Conservation (phyloP, 2,329 filamentous ascomycete species). For the Cytospora mali region DNA sequence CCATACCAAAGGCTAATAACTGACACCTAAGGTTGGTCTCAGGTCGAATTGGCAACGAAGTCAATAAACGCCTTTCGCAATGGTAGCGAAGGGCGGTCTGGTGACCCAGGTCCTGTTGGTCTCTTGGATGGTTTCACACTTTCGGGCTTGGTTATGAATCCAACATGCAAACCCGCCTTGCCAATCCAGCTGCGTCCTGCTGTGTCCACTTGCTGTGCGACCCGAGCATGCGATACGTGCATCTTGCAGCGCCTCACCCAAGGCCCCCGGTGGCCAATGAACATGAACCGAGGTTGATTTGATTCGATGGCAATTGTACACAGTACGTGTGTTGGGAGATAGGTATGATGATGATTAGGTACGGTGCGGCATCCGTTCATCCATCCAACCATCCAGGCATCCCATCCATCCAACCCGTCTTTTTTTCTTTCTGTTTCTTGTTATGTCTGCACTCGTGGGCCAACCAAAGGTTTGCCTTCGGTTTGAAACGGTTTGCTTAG, state of each 20-base stretch:
- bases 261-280: constrained; percentile 18
- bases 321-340: too few relatives aligned
- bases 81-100: constrained; percentile 12
- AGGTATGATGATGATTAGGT: too few relatives aligned
- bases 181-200: constrained; percentile 14
- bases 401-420: neutral
- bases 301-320: constrained; percentile 10
- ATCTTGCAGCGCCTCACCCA: constrained; percentile 18
- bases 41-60: neutral
- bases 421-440: neutral
- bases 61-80: constrained; percentile 8
- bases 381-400: too few relatives aligned
- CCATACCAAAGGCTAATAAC: neutral
- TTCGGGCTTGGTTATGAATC: constrained; percentile 15
- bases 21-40: neutral
- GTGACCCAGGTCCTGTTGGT: constrained; percentile 9
- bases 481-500: neutral
- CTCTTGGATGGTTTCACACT: constrained; percentile 27
- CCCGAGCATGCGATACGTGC: constrained; percentile 21
- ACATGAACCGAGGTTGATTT: constrained; percentile 11
- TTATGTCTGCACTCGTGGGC: neutral
- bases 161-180: constrained; percentile 16
- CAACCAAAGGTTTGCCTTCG: neutral
- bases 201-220: constrained; percentile 17
- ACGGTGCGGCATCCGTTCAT: too few relatives aligned